These are phyloP conservation scores for Leccinum ochraceum DNA, from an alignment of 768 basidiomycete species.

Conservation along the genomic window DNA sequence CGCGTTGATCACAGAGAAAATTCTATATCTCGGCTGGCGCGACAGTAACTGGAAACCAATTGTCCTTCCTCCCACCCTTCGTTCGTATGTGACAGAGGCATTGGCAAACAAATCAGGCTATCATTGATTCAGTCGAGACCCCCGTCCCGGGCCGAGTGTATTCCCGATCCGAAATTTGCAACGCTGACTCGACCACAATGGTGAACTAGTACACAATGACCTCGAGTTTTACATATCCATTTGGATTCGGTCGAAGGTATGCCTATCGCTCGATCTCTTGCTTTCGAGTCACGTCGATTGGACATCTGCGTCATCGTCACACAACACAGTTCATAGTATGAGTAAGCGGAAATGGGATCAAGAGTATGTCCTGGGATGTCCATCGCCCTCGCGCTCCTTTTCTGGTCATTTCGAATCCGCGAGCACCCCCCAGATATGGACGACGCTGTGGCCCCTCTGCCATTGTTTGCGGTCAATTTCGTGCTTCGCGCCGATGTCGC, in stretches of 20 bases:
- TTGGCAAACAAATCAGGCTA: slow-evolving; percentile 33
- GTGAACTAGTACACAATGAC: slow-evolving; percentile 47
- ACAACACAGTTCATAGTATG: no score
- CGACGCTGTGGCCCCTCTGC: no score
- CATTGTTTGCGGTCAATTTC: no score
- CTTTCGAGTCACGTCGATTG: fast-evolving
- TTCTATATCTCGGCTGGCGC: slow-evolving; percentile 26
- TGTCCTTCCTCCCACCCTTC: slow-evolving; percentile 10
- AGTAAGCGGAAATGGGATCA: no score
- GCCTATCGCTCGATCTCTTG: background rate
- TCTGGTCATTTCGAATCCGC: slow-evolving; percentile 61
- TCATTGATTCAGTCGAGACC: slow-evolving; percentile 56
- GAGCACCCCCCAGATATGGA: slow-evolving; percentile 36
- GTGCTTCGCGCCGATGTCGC: slow-evolving; percentile 5
- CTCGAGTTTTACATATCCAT: slow-evolving; percentile 48
- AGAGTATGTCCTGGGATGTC: slow-evolving; percentile 67
- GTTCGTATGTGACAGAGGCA: background rate
- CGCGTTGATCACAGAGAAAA: slow-evolving; percentile 12
- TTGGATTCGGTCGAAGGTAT: slow-evolving; percentile 52
- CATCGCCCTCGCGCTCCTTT: slow-evolving; percentile 56
- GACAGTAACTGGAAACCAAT: slow-evolving; percentile 20
- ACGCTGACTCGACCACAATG: slow-evolving; percentile 50
- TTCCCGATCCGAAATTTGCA: slow-evolving; percentile 65
- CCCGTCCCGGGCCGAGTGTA: no score
- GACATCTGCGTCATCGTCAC: no score